phyloP scores from a whole-genome alignment of 179 eudicot species.

The Pouteria campechiana region DNA sequence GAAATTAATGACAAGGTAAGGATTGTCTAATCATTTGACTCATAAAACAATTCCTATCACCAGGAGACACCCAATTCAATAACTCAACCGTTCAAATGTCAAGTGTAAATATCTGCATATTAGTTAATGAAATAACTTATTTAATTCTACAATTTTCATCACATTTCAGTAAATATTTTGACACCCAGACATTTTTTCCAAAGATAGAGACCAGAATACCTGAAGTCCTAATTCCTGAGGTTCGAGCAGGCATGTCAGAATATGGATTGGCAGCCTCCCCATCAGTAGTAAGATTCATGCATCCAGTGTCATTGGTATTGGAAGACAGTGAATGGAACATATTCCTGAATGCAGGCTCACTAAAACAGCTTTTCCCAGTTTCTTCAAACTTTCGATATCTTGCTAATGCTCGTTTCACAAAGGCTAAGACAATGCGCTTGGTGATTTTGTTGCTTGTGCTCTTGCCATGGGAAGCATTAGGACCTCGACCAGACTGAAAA shows the following conservation, averaged over 20 bases:
- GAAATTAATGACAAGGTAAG: no score
- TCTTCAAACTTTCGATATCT: slow-evolving; percentile 32
- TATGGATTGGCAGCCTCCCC: slow-evolving; percentile 22
- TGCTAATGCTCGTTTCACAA: slow-evolving; percentile 35
- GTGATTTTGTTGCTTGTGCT: slow-evolving; percentile 39
- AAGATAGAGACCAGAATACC: no score
- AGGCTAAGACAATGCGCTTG: slow-evolving; percentile 52
- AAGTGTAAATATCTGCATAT: no score
- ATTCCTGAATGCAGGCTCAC: slow-evolving; percentile 35
- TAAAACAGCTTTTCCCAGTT: slow-evolving; percentile 54
- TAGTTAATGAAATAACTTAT: no score
- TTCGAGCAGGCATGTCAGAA: slow-evolving; percentile 11
- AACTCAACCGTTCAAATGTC: no score
- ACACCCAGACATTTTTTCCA: no score
- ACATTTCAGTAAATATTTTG: no score
- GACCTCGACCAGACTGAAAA: slow-evolving; percentile 31
- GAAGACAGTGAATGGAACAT: slow-evolving; percentile 31
- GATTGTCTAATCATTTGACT: neutral
- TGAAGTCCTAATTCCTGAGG: slow-evolving; percentile 25
- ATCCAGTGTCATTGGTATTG: slow-evolving; percentile 16
- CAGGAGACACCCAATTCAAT: no score
- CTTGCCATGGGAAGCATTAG: slow-evolving; percentile 37
- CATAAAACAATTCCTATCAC: neutral
- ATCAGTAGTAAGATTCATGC: slow-evolving; percentile 17
- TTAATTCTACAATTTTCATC: no score